Evolutionary conservation across 768 basidiomycete species (phyloP), one percentile per base, ranked within the genome.

Genomic region (Boletus fagicola): DNA sequence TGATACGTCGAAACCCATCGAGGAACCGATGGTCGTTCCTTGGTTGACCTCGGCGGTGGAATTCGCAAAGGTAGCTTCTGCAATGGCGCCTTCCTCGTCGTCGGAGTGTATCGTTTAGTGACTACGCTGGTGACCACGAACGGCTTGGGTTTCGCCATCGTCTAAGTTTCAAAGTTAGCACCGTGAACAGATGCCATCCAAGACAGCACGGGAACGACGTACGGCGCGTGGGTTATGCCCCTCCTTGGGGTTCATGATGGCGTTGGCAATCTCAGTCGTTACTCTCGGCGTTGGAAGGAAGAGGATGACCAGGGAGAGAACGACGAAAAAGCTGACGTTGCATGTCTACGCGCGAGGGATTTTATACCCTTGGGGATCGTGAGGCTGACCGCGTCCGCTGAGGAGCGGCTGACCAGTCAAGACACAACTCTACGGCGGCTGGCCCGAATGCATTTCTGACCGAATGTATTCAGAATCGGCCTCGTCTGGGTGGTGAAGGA

Each of bases 121-220:
- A 31, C 15, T 0, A 58, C 0, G 11, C 50, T 47, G 9, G 30
- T 18, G 8, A 65, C 61, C 22, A 63, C 61, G 18, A 66, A 66
- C 5, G 57, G 53, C n/a, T 10, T 60, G 1, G 20, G 16, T 6
- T 9, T 39, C 18, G 35, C 26, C 54, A 28, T 36, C 33, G 12
- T 9, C 54, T 56, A 35, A 7, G 5, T 18, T 13, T 4, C 15
- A 5, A 20, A 5, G 26, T 56, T 5, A 38, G 10, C 16, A 5
- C 15, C 35, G 12, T 35, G n/a, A 38, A 36, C 4, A 15, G 26
- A 18, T 18, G 1, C 1, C 15, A 28, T 30, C 9, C 3, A 20
- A 22, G 6, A 11, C 8, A 46, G 15, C 10, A 39, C 4, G 4
- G 8, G 28, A 26, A 35, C 20, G 20, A 53, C 62, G 26, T 53